A percentile compares a stretch with the other conserved stretches of the same genome.
phyloP scores from a whole-genome alignment of 805 yeast species.

The Starmerella bombi region DNA sequence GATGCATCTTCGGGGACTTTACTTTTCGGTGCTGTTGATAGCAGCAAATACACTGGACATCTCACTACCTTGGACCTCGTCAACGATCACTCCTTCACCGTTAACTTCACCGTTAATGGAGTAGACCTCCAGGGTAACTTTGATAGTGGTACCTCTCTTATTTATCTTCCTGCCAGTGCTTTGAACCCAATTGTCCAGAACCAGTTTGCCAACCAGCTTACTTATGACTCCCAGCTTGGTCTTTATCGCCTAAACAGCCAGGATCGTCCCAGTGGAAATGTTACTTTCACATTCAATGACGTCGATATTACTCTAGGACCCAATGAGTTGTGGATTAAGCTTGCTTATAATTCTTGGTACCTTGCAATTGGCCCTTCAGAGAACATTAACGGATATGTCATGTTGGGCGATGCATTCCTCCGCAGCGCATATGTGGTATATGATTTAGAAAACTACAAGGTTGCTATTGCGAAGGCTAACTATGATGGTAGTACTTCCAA shows the following conservation, averaged over 20 bases:
- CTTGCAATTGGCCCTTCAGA: constrained; percentile 8
- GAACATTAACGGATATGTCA: constrained; percentile 17
- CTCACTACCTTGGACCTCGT: constrained; percentile 16
- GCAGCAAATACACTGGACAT: constrained; percentile 43
- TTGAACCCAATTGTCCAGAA: constrained; percentile 3
- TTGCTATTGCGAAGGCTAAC: constrained; percentile 42
- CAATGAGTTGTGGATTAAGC: constrained; percentile 18
- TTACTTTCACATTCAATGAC: constrained; percentile 18
- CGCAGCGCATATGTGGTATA: constrained; percentile 52
- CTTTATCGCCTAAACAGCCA: constrained; percentile 1
- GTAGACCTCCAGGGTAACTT: constrained; percentile 20
- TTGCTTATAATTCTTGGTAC: background rate
- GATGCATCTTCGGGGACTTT: constrained; percentile 18
- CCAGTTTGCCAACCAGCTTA: constrained; percentile 1
- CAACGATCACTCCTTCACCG: constrained; percentile 1
- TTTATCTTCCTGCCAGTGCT: constrained; percentile 31
- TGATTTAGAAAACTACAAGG: constrained; percentile 43
- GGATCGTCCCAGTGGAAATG: background rate
- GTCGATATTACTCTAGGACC: constrained; percentile 18
- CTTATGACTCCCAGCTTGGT: background rate
- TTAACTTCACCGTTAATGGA: constrained; percentile 10
- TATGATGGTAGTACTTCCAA: constrained; percentile 10
- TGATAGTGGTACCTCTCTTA: constrained; percentile 40
- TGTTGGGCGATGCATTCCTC: constrained; percentile 53
- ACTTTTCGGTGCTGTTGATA: constrained; percentile 57